These are phyloP conservation scores for Tylopilus felleus DNA, from an alignment of 768 basidiomycete species.

Conservation along the genomic window DNA sequence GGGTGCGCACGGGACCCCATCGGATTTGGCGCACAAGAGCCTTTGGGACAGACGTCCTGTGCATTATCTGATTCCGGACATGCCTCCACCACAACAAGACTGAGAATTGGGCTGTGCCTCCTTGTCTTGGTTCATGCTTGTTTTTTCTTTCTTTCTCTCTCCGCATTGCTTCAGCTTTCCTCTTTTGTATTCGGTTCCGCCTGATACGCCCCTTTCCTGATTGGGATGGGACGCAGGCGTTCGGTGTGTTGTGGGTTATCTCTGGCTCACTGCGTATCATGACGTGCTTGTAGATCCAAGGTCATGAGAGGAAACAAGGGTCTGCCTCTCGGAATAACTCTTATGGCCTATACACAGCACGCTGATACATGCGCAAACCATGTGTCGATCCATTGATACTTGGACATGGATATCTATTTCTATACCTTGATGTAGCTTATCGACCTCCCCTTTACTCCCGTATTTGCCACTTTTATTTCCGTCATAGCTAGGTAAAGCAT, in stretches of 20 bases:
- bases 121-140: background rate
- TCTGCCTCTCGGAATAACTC: background rate
- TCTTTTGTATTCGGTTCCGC: slow-evolving; percentile 2
- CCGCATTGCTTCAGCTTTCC: background rate
- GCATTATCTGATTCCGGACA: slow-evolving; percentile 60
- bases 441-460: background rate
- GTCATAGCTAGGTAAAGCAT: background rate
- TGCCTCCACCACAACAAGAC: slow-evolving; percentile 40
- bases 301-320: background rate
- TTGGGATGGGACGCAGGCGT: slow-evolving; percentile 1
- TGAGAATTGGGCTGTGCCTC: slow-evolving; percentile 12
- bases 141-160: background rate
- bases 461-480: background rate
- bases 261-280: slow-evolving; percentile 3
- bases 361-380: background rate
- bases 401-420: slow-evolving; percentile 8
- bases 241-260: slow-evolving; percentile 1
- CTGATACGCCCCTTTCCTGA: slow-evolving; percentile 4
- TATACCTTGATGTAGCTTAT: slow-evolving; percentile 17
- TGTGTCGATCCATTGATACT: slow-evolving; percentile 3
- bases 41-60: slow-evolving; percentile 45
- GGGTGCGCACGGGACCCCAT: slow-evolving; percentile 8
- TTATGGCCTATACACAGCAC: background rate
- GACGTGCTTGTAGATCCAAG: slow-evolving; percentile 1
- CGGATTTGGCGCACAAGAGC: slow-evolving; percentile 40